phyloP scores from a whole-genome alignment of 2,329 filamentous ascomycete genomes.

The Corynespora cassiicola region DNA sequence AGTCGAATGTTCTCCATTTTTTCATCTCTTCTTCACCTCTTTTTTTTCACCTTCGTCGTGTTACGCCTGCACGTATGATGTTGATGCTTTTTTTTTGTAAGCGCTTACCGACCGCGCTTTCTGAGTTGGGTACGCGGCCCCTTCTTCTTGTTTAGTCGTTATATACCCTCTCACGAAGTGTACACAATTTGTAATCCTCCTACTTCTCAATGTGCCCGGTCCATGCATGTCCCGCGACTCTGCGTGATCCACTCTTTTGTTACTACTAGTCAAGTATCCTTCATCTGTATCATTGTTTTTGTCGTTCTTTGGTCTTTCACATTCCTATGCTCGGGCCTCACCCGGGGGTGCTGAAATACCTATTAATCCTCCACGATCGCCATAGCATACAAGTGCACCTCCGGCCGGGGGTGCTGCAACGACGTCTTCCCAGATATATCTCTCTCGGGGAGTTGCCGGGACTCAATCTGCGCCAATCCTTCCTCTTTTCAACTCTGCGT shows the following conservation, averaged over 20 bases:
- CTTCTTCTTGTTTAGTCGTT: slow-evolving; percentile 15
- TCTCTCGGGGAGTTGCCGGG: slow-evolving; percentile 53
- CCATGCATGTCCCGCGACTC: too few relatives aligned
- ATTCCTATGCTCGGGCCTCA: background rate
- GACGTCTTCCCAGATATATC: slow-evolving; percentile 57
- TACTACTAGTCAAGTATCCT: slow-evolving; percentile 11
- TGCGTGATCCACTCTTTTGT: too few relatives aligned
- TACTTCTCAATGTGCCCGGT: too few relatives aligned
- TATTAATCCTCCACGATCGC: background rate
- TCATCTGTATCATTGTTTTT: too few relatives aligned
- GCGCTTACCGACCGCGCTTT: too few relatives aligned
- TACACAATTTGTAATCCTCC: too few relatives aligned
- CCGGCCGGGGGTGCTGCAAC: slow-evolving; percentile 34
- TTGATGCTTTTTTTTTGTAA: slow-evolving; percentile 4
- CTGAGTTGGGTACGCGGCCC: too few relatives aligned
- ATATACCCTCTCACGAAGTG: slow-evolving; percentile 18
- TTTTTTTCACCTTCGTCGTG: too few relatives aligned
- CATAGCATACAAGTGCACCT: too few relatives aligned
- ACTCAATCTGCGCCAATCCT: slow-evolving; percentile 36
- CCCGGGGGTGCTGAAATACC: background rate
- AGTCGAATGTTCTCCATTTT: too few relatives aligned
- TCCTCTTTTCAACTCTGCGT: slow-evolving; percentile 19
- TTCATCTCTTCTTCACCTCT: too few relatives aligned
- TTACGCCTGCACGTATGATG: slow-evolving; percentile 4
- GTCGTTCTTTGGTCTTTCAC: too few relatives aligned